Evolutionary conservation across 2,329 filamentous ascomycete genomes (phyloP).

Genomic region (Colletotrichum sp.): DNA sequence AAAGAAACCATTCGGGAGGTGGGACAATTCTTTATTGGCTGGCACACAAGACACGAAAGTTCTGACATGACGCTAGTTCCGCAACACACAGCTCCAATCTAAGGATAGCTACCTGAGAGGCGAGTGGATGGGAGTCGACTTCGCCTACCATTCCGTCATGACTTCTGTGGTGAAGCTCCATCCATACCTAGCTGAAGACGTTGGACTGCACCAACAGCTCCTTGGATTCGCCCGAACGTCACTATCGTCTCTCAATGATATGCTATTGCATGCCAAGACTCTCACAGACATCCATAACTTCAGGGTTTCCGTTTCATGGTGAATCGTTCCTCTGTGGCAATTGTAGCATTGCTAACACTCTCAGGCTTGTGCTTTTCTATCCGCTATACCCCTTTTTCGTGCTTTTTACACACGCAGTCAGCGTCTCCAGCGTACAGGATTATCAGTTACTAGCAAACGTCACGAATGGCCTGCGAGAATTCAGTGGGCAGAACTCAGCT

Average conservation of each 20-base stretch:
- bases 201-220: not conserved
- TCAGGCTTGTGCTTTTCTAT: not conserved
- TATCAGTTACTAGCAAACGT: not conserved
- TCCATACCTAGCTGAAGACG: not conserved
- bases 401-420: not conserved
- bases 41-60: not conserved
- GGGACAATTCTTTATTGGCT: not conserved
- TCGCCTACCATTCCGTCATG: not conserved
- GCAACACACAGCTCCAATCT: not conserved
- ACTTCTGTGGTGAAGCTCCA: not conserved
- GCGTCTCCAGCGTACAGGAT: not conserved
- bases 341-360: not conserved
- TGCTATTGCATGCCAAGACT: not conserved
- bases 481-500: not conserved
- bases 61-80: not conserved
- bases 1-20: not conserved
- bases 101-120: not conserved
- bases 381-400: not conserved
- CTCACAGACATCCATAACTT: not conserved
- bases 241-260: not conserved
- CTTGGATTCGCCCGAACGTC: not conserved
- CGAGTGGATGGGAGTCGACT: not conserved
- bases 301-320: not conserved
- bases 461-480: not conserved
- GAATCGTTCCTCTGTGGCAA: not conserved